These are phyloP conservation scores for Pisolithus orientalis DNA, from an alignment of 768 basidiomycete species.

Conservation along the genomic window DNA sequence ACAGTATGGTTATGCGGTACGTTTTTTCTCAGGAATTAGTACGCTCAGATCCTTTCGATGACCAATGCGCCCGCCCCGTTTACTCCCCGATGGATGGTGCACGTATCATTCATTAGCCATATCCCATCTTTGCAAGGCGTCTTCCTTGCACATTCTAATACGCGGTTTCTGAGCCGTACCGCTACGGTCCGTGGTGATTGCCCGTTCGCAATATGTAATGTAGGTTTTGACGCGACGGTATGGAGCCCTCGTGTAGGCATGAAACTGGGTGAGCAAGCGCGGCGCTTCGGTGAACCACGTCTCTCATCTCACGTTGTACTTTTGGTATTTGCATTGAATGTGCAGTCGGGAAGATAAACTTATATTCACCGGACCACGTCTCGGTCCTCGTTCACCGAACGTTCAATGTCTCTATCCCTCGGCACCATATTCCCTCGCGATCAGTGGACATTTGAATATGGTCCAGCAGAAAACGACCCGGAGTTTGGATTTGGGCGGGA, in stretches of 20 bases:
- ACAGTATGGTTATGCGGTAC: constrained; percentile 94
- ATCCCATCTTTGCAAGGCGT: constrained; percentile 84
- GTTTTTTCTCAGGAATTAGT: constrained; percentile 12
- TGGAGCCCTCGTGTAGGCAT: constrained; percentile 86
- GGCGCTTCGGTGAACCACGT: neutral
- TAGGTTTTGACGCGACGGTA: constrained; percentile 77
- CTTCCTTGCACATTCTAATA: constrained; percentile 77
- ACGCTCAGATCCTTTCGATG: constrained; percentile 2
- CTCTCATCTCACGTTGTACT: neutral
- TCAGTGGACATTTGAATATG: constrained; percentile 83
- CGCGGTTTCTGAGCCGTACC: constrained; percentile 56
- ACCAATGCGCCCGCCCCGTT: neutral
- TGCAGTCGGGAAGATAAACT: constrained; percentile 76
- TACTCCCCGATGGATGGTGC: neutral
- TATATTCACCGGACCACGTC: constrained; percentile 89
- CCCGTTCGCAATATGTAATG: constrained; percentile 71
- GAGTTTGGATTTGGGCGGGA: constrained; percentile 45
- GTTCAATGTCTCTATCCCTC: constrained; percentile 93
- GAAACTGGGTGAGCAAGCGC: constrained; percentile 55
- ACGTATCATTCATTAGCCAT: constrained; percentile 47
- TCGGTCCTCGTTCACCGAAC: constrained; percentile 85
- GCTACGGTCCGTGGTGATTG: constrained; percentile 75
- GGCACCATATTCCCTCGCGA: constrained; percentile 85
- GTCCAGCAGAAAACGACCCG: constrained; percentile 73
- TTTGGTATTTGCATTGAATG: neutral